Conservation (phyloP, 768 basidiomycete species). For the Candolleomyces aberdarensis region DNA sequence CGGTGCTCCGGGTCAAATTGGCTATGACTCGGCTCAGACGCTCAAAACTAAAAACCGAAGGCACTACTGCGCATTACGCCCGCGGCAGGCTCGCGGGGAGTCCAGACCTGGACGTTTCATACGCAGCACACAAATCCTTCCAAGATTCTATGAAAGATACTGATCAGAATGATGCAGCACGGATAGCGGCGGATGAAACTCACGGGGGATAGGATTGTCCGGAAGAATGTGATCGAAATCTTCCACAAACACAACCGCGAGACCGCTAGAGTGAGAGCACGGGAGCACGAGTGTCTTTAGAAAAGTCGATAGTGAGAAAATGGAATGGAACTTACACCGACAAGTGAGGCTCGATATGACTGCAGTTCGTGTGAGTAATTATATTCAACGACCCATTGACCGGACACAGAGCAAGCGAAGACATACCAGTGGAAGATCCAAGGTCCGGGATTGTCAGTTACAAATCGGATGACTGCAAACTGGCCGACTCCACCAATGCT, state of each 20-base stretch:
- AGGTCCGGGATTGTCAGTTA: slow-evolving; percentile 65
- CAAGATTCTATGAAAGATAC: not conserved
- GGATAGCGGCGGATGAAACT: not conserved
- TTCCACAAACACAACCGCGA: slow-evolving; percentile 33
- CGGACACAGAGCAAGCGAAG: not conserved
- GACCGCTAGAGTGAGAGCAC: slow-evolving; percentile 19
- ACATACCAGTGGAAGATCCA: slow-evolving; percentile 49
- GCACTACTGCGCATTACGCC: too few relatives aligned
- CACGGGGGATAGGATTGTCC: slow-evolving; percentile 9
- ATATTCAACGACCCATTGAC: not conserved
- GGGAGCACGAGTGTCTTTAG: not conserved
- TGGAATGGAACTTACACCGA: not conserved
- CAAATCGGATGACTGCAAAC: slow-evolving; percentile 55
- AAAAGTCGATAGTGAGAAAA: not conserved
- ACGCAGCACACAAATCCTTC: not conserved
- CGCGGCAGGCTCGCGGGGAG: too few relatives aligned
- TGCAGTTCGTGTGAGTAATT: not conserved
- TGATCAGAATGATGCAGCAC: not conserved
- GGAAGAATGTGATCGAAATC: slow-evolving; percentile 15
- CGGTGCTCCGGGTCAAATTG: too few relatives aligned
- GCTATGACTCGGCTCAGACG: too few relatives aligned
- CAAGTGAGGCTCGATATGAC: slow-evolving; percentile 10
- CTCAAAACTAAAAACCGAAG: too few relatives aligned
- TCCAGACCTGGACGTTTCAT: not conserved
- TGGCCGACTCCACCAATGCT: slow-evolving; percentile 29